Conservation (phyloP, 176 grass and related monocot species). For the Ensete glaucum region DNA sequence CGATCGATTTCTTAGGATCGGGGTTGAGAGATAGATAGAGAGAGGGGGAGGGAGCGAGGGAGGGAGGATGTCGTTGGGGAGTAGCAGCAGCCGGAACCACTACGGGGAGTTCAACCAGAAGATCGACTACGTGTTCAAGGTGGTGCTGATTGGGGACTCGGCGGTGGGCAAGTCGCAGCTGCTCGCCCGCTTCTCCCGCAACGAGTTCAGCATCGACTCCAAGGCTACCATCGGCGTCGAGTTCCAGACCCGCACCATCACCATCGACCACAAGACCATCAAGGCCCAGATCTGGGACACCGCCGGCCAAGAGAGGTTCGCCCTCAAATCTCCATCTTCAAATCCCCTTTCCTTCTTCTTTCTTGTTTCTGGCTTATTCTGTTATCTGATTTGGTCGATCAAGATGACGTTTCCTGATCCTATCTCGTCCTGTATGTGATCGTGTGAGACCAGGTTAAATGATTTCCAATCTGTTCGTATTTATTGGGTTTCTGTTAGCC, state of each 20-base stretch:
- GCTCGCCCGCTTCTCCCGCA: constrained; percentile 82
- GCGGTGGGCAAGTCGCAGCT: constrained; percentile 96
- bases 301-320: constrained; percentile 42
- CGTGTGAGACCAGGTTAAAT: neutral
- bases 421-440: neutral
- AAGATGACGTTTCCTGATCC: neutral
- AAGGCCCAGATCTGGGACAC: constrained; percentile 99
- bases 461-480: too few relatives aligned
- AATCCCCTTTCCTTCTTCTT: neutral
- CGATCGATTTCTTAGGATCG: neutral
- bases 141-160: constrained; percentile 90
- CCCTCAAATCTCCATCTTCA: too few relatives aligned
- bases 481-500: too few relatives aligned
- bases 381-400: neutral
- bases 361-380: neutral
- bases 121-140: constrained; percentile 95
- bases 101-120: constrained; percentile 29
- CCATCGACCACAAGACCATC: constrained; percentile 59
- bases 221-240: constrained; percentile 95
- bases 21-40: neutral
- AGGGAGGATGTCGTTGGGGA: neutral
- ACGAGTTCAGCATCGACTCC: constrained; percentile 94
- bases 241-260: constrained; percentile 81
- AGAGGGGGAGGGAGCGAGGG: neutral
- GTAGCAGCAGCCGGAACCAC: neutral